Conservation (phyloP, 2,329 filamentous ascomycete species). For the Epicoccum sorghinum region DNA sequence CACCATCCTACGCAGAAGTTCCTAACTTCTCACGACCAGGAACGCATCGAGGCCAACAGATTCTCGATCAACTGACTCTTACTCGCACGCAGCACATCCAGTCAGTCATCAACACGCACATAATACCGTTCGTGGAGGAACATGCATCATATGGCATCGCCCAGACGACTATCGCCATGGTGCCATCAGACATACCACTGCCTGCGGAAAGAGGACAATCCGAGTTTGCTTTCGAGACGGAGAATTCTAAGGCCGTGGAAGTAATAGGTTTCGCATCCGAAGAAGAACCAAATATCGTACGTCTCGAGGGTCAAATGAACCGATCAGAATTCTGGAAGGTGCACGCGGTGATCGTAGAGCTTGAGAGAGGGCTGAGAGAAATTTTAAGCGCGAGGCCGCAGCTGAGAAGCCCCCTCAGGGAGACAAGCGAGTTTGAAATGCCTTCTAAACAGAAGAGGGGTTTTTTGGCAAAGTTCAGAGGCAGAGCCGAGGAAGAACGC, state of each 20-base stretch:
- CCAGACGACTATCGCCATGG: slow-evolving; percentile 52
- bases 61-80: slow-evolving; percentile 46
- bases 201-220: slow-evolving; percentile 32
- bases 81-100: slow-evolving; percentile 50
- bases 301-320: slow-evolving; percentile 49
- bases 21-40: slow-evolving; percentile 13
- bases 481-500: slow-evolving; percentile 27
- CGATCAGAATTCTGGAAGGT: slow-evolving; percentile 53
- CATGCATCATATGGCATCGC: slow-evolving; percentile 51
- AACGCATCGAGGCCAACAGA: slow-evolving; percentile 32
- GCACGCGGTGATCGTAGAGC: slow-evolving; percentile 48
- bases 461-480: slow-evolving; percentile 33
- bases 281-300: slow-evolving; percentile 49
- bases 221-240: slow-evolving; percentile 39
- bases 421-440: slow-evolving; percentile 1
- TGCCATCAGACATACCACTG: slow-evolving; percentile 51
- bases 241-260: slow-evolving; percentile 33
- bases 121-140: slow-evolving; percentile 50
- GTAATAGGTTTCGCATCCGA: slow-evolving; percentile 50
- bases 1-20: slow-evolving; percentile 37
- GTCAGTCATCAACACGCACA: slow-evolving; percentile 46
- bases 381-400: slow-evolving; percentile 35
- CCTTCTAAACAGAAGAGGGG: slow-evolving; percentile 19
- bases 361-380: slow-evolving; percentile 44
- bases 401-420: slow-evolving; percentile 13